Evolutionary conservation across 2,329 filamentous ascomycete genomes (phyloP), one percentile per base, ranked within the genome.

Genomic region (Aureobasidium sp.): DNA sequence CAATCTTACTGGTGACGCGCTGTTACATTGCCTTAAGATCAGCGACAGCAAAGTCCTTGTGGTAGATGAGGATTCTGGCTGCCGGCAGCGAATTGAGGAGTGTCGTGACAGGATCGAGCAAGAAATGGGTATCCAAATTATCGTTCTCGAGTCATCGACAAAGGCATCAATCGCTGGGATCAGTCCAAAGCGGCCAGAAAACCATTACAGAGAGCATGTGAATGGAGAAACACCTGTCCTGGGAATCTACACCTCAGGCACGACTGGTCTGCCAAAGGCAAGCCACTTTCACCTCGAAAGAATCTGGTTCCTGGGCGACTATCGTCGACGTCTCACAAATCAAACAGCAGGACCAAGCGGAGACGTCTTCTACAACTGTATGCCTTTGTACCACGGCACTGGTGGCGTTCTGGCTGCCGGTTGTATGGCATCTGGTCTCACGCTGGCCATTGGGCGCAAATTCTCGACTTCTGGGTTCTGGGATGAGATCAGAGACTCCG

Each of bases 381-480:
- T 91, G 88, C 88, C 84, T 0, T 75, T 90, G 36, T 91, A 91
- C 69, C 89, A 92, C 71, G 88, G 87, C 14, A 91, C 89, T 0
- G 88, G 88, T 6, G 82, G 82, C n/a, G 83, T 88, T 39, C 79
- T 77, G 6, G 78, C 81, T 36, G 53, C 58, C 9, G 59, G 61
- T 30, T 65, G 63, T 30, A 73, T 90, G 63, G 68, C 84, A 4
- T 75, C 73, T 4, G 82, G 84, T 2, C 64, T 81, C 9, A 85
- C 85, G 0, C 74, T 87, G 37, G 87, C 84, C 68, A 80, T 89
- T 41, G 85, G 83, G 21, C 82, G 81, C 59, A 84, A 81, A 70
- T 92, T 92, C 76, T 88, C 84, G 63, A 85, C 82, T 1, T 81
- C 83, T 0, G 79, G 79, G n/a, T 91, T 92, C 77, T 91, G 89